Evolutionary conservation across 208 protist genomes (phyloP), one percentile per base, ranked within the genome.

Genomic region (Naegleria gruberi): DNA sequence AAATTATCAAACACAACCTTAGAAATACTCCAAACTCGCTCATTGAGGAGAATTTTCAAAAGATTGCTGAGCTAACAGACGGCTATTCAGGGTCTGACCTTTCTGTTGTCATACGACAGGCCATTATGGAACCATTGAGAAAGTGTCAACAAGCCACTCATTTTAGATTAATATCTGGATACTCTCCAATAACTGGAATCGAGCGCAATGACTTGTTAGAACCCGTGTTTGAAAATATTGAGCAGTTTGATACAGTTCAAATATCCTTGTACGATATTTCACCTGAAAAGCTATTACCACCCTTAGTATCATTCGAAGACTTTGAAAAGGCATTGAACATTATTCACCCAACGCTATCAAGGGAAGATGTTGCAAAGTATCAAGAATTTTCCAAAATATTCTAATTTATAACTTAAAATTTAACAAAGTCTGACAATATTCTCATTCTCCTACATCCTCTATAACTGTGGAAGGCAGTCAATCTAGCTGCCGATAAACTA

Each of bases 71-170:
- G 43, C 4, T 4, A 65, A 88, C 46, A 26, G 34, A 88, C 5
- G 84, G 94, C 82, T 99, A 98, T 93, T 97, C 95, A 23, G 98
- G 98, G 47, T 97, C 97, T 82, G 98, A 99, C 94, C 98, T 99
- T 90, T 94, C 96, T 44, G 96, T 96, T 90, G 83, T 99, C 7
- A 97, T 98, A 43, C 96, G 97, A 19, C 98, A 99, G 82, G 98
- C 98, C 0, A 93, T 99, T 57, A 99, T 99, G 97, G 95, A 98
- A 93, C 98, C 98, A 43, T 93, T 99, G 73, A 94, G 98, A 23
- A 96, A 94, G 12, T 92, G 99, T 46, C 97, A 99, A 93, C 93
- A 94, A 42, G 97, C 98, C 4, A 99, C 97, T 12, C 97, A 99
- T 91, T 99, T 99, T 93, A 99, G 98, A 93, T 91, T 91, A 87